Evolutionary conservation across 768 basidiomycete genomes (phyloP).

Genomic region (Boletus tomentosulus): DNA sequence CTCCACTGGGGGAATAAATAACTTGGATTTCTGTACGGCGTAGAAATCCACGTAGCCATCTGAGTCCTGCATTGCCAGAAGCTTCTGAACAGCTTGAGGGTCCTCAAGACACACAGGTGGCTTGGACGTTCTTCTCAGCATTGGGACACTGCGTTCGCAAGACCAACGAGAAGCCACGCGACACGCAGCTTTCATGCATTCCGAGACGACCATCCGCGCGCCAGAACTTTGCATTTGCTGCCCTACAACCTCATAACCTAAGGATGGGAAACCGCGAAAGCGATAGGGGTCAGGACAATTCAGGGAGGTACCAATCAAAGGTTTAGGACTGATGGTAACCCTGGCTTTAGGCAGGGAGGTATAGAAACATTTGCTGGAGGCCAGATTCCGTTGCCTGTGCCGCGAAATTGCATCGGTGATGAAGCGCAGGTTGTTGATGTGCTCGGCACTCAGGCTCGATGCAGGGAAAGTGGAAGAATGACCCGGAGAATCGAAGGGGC

Average conservation of each 20-base stretch:
- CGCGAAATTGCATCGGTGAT: conserved; percentile 28
- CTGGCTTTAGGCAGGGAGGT: conserved; percentile 21
- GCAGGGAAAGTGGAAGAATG: neutral
- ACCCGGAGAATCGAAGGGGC: conserved; percentile 19
- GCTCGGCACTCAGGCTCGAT: conserved; percentile 10
- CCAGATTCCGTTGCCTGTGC: conserved; percentile 22
- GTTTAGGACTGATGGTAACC: conserved; percentile 29
- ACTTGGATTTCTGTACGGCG: conserved; percentile 30
- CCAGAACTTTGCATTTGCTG: conserved; percentile 32
- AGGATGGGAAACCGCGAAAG: conserved; percentile 48
- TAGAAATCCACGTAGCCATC: conserved; percentile 42
- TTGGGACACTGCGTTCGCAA: conserved; percentile 52
- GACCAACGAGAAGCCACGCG: conserved; percentile 73
- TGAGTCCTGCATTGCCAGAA: conserved; percentile 48
- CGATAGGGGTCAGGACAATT: conserved; percentile 29
- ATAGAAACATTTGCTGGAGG: conserved; percentile 22
- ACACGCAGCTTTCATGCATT: conserved; percentile 79
- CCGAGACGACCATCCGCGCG: conserved; percentile 59
- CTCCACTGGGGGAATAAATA: conserved; percentile 34
- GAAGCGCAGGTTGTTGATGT: conserved; percentile 28
- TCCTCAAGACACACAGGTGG: conserved; percentile 31
- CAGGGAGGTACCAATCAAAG: conserved; percentile 28
- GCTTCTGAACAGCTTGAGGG: conserved; percentile 33
- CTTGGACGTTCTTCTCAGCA: conserved; percentile 53
- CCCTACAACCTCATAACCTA: conserved; percentile 42